Evolutionary conservation across 1,284 basidiomycete species (phyloP).

Genomic region (Boletus smithii): DNA sequence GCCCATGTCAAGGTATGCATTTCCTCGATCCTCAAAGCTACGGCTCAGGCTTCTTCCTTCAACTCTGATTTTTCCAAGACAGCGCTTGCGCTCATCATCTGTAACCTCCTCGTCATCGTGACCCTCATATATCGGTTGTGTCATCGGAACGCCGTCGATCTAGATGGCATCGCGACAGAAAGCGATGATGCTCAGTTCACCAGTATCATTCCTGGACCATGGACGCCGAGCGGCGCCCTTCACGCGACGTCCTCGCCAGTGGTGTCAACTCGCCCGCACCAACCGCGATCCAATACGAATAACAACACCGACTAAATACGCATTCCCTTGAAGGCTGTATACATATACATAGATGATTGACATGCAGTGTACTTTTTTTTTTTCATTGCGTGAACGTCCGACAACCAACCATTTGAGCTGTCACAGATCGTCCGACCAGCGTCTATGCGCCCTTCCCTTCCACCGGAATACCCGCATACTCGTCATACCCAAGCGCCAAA

Average conservation of each 20-base stretch:
- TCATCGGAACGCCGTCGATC: background rate
- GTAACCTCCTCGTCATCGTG: constrained; percentile 6
- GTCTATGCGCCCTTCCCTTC: constrained; percentile 7
- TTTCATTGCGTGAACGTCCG: background rate
- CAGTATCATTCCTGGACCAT: background rate
- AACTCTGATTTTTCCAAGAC: too few relatives aligned
- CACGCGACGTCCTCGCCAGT: too few relatives aligned
- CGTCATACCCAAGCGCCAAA: constrained; percentile 89
- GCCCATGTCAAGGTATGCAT: too few relatives aligned
- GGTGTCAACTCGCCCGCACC: background rate
- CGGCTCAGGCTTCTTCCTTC: too few relatives aligned
- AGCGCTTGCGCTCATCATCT: background rate
- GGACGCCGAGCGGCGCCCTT: too few relatives aligned
- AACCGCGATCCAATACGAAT: background rate
- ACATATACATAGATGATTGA: background rate
- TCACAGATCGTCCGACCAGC: background rate
- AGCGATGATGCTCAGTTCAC: background rate
- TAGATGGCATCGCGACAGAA: background rate
- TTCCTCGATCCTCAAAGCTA: too few relatives aligned
- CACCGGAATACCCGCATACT: constrained; percentile 77
- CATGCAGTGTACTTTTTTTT: background rate
- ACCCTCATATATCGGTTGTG: constrained; percentile 1
- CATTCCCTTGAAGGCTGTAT: background rate
- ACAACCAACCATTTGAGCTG: background rate
- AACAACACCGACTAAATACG: background rate